Base-by-base conservation (phyloP, 306 rosid genomes). In the Quercus robur region DNA sequence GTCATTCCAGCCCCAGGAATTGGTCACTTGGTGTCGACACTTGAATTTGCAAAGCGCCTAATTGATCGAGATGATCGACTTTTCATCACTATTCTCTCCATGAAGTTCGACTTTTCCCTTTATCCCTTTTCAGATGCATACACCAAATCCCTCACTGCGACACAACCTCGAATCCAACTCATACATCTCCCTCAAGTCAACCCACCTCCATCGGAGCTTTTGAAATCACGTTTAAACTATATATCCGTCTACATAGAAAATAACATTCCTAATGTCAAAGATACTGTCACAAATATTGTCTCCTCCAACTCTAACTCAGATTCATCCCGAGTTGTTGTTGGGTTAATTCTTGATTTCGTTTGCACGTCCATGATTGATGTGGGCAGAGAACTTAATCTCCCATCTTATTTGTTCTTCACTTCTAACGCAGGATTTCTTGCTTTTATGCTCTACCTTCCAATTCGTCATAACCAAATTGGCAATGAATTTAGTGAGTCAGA, bases 301-400 rank as follows among this genome's bases (percentile, higher is more conserved):
- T 81, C 87, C 11, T 78, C 77, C 0, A 6, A 18, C 35, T 71
- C 71, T 70, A 33, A 7, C 46, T 23, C 80, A 21, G 64, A 46
- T 59, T 79, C 89, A 56, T 56, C 57, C 28, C 73, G 61, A 2
- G 73, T 84, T 75, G 76, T 77, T 18, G 88, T 76, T 5, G 44
- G 44, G 10, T 78, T 91, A 81, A 81, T 91, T 56, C 75, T 91
- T 55, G 90, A 89, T 84, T 79, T 91, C 67, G 81, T 91, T 49
- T 87, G 86, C 19, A 44, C 79, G 75, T 56, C 84, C 19, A 74
- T 91, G 88, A 19, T 87, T 76, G 90, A 87, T 77, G 82, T 87
- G 77, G 93, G 81, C 79, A 76, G 76, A 10, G 87, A 89, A 23
- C 59, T 91, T 12, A 81, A 84, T 2, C 81, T 89, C 30, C 90